Base-by-base conservation (phyloP, 352 stramenopile species). In the Phytopythium vexans region DNA sequence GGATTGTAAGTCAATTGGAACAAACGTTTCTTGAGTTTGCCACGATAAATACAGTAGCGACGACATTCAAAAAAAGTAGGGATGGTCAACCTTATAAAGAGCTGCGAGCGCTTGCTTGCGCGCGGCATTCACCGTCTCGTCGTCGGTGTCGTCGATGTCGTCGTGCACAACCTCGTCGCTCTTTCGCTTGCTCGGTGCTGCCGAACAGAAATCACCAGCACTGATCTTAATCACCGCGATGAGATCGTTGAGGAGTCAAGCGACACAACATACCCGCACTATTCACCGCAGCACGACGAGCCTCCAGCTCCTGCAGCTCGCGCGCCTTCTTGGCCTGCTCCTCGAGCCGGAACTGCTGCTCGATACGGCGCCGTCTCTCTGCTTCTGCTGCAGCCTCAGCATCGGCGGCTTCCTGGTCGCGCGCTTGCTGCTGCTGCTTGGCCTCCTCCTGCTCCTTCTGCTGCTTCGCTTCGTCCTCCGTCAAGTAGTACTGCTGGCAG, bases 21-120 rank as follows among this genome's bases (percentile, higher is more conserved):
- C 12, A 54, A 43, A 40, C n/a, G n/a, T 32, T 40, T 33, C 40
- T 11, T 8, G 36, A 46, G 15, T 12, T 35, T 39, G 16, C 21
- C 21, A 27, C 21, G 21, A 27, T 27, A 14, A 44, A 14, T 7
- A 44, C 31, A n/a, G 10, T 9, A 34, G 27, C 15, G 16, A 48
- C 16, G 33, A 35, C 36, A 43, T 39, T 49, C 52, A 74, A 36
- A 78, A 78, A 15, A 72, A 73, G 58, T 58, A 62, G 50, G 73
- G 65, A 66, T 87, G 70, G 48, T 87, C 72, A 58, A 90, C 80
- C 80, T 90, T 54, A 69, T 88, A 88, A 42, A 90, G 65, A 12
- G 75, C 56, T 32, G 73, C 67, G 7, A 90, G 80, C 8, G 80
- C 77, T 56, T 86, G 73, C 14, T 67, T 71, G 37, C 77, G 80